Evolutionary conservation across 1,284 basidiomycete species (phyloP).

Genomic region (Trichosporon asahii): DNA sequence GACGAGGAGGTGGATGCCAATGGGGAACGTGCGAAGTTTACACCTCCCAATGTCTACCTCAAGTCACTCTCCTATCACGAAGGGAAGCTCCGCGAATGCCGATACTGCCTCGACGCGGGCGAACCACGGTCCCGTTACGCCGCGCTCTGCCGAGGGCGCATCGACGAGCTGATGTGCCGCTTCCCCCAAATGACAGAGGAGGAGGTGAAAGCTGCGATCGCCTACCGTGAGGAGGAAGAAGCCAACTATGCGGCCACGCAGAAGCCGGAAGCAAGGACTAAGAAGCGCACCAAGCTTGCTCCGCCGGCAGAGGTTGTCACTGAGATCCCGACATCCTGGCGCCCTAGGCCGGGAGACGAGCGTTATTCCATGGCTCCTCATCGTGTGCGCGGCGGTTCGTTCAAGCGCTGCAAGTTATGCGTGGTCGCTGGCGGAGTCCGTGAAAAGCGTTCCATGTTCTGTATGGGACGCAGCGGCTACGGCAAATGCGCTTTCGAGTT

Average conservation of each 20-base stretch:
- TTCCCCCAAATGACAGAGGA: not conserved
- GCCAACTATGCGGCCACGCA: not conserved
- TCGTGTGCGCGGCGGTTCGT: not conserved
- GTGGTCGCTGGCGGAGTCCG: not conserved
- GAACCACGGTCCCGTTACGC: not conserved
- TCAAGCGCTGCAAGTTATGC: slow-evolving; percentile 10
- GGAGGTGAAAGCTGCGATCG: not conserved
- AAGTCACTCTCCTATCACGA: not conserved
- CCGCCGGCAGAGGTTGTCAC: not conserved
- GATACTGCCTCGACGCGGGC: not conserved
- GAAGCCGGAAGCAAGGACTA: not conserved
- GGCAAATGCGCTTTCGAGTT: slow-evolving; percentile 2
- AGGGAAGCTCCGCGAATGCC: not conserved
- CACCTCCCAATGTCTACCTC: not conserved
- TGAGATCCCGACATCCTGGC: slow-evolving; percentile 2
- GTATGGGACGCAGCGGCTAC: not conserved
- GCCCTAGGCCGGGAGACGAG: not conserved
- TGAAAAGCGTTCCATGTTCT: slow-evolving; percentile 4
- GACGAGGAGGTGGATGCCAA: not conserved
- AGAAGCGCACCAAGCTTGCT: slow-evolving; percentile 6
- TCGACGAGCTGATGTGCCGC: not conserved
- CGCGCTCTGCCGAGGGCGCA: not conserved
- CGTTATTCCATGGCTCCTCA: slow-evolving; percentile 2
- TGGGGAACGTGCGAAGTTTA: not conserved
- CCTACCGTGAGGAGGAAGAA: not conserved